Evolutionary conservation across 2,329 filamentous ascomycete genomes (phyloP), one percentile per base, ranked within the genome.

Genomic region (Verticillium tricorpus): DNA sequence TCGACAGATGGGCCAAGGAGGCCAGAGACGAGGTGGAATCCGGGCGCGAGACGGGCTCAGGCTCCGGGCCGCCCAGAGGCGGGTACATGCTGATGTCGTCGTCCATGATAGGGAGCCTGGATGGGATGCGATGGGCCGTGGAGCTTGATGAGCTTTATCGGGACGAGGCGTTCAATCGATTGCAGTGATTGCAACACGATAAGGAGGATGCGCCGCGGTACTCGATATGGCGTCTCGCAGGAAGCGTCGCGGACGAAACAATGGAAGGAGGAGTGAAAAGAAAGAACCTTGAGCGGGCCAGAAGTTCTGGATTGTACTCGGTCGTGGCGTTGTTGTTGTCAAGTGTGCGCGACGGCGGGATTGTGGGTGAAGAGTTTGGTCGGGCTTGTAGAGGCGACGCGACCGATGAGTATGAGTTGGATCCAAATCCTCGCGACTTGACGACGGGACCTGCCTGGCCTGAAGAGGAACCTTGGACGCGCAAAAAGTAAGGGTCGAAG

Each of bases 31-130:
- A 81, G 2, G 79, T 78, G 35, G 82, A 82, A 67, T 76, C 79
- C 25, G 80, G 80, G 66, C 79, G 76, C 34, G 82, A 82, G 62
- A 82, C 78, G 19, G 79, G 74, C 64, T 85, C 82, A 52, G 78
- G 69, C 15, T 59, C 64, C 34, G 63, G 60, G 56, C 37, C 61
- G 11, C 73, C 71, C 39, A 76, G 73, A 40, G 75, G 70, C 50
- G 77, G 70, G 55, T 79, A 69, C 57, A 75, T 67, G 60, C 78
- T 76, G 35, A 73, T 66, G 61, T 74, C 76, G 66, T 83, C 81
- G 68, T 83, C 82, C 79, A 83, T 83, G 67, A 72, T 70, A 28
- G 57, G 19, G 45, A 52, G 45, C 22, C 45, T 22, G 19, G 45
- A 52, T 14, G 45, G 9, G 45, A 52, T 52, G 45, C 8, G 39